Percentiles rank a stretch among this genome's conserved stretches.
phyloP scores from a whole-genome alignment of 768 basidiomycete species.

The Mycena albidolilacea region DNA sequence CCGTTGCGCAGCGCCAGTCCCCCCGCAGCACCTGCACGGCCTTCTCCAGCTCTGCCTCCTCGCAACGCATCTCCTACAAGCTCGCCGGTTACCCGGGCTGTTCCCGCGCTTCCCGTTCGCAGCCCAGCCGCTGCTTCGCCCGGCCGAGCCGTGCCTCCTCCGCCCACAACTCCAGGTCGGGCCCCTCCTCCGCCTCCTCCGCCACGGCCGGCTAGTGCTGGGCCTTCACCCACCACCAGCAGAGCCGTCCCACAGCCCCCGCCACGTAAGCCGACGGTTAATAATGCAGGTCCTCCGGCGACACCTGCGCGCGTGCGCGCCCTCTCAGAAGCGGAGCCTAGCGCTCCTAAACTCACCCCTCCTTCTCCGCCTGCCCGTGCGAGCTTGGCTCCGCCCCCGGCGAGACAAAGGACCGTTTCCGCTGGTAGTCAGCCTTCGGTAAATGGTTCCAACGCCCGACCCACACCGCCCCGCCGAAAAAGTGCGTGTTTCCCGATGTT shows the following conservation, averaged over 20 bases:
- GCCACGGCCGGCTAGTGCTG: conserved; percentile 57
- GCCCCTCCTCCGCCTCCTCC: conserved; percentile 63
- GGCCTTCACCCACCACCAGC: conserved; percentile 44
- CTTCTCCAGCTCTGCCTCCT: conserved; percentile 58
- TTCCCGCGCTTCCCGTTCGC: conserved; percentile 52
- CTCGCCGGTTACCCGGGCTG: conserved; percentile 44
- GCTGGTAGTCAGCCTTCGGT: conserved; percentile 38
- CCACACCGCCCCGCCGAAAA: conserved; percentile 61
- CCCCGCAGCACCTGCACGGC: conserved; percentile 55
- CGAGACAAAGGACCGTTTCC: conserved; percentile 41
- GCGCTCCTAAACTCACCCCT: conserved; percentile 50
- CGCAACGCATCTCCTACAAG: conserved; percentile 48
- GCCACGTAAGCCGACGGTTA: conserved; percentile 44
- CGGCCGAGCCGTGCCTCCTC: conserved; percentile 53
- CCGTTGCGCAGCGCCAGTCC: conserved; percentile 52
- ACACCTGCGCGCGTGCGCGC: conserved; percentile 58
- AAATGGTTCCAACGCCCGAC: conserved; percentile 32
- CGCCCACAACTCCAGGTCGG: conserved; percentile 54
- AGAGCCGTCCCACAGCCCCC: conserved; percentile 62
- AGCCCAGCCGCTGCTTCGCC: conserved; percentile 43
- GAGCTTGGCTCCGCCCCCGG: conserved; percentile 45
- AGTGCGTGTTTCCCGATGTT: conserved; percentile 54
- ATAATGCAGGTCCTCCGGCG: conserved; percentile 39
- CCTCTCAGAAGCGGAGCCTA: conserved; percentile 59
- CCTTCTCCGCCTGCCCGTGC: conserved; percentile 47